Conservation (phyloP, 2,329 filamentous ascomycete genomes). For the Colletotrichum cereale region DNA sequence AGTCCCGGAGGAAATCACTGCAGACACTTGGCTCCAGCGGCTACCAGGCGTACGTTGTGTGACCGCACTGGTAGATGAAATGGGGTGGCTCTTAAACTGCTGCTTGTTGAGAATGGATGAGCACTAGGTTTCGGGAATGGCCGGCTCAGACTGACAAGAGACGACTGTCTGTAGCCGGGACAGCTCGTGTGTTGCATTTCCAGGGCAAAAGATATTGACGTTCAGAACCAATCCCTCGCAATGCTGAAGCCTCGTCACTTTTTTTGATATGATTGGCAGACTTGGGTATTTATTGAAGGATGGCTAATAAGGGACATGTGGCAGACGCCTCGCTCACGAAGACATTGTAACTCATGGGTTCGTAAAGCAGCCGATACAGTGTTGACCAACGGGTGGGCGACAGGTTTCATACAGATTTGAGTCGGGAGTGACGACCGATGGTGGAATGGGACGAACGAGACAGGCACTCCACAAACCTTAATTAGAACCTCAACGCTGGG, state of each 20-base stretch:
- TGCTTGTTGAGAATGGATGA: background rate
- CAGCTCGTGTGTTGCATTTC: background rate
- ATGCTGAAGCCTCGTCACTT: background rate
- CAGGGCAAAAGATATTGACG: background rate
- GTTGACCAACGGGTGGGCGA: background rate
- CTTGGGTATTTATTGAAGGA: background rate
- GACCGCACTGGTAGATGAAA: too few species aligned
- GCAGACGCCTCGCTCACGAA: background rate
- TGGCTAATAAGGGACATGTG: background rate
- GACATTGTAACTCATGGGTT: background rate
- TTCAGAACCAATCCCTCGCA: background rate
- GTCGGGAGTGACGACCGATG: background rate
- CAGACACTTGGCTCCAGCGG: background rate
- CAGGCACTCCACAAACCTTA: slow-evolving; percentile 36
- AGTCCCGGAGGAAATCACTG: background rate
- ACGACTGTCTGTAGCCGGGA: background rate
- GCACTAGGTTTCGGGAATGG: background rate
- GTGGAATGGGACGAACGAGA: background rate
- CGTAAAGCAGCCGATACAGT: background rate
- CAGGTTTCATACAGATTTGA: background rate
- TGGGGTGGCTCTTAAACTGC: background rate
- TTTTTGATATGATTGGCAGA: too few species aligned
- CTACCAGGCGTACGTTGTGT: background rate
- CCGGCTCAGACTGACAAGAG: background rate
- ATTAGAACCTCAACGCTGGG: slow-evolving; percentile 30